Base-by-base conservation (phyloP, 2,329 filamentous ascomycete genomes). In the Fusarium drepaniforme region DNA sequence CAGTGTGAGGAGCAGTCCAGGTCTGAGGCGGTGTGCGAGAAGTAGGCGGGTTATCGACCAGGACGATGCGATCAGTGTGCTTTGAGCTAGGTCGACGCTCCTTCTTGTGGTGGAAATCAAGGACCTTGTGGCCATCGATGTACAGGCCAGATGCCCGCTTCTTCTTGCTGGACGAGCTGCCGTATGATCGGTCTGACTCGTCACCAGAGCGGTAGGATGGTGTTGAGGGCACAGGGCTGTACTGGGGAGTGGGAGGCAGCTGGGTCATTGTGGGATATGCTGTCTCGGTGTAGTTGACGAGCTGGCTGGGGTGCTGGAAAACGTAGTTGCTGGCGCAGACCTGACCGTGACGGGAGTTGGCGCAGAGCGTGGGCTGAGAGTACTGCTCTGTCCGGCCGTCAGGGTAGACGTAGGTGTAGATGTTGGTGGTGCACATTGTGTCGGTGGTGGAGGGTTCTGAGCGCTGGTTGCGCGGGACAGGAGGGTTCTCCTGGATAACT, bases 381-480 rank as follows among this genome's bases (percentile, higher is more conserved):
- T 78, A 75, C 60, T 80, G 78, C 74, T 82, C 78, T 58, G 68
- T 72, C 59, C 81, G 83, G 67, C 86, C 86, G 79, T 89, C 85
- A 5, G 86, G 83, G 82, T 85, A 85, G 76, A 85, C 77, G 78
- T 86, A 85, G 38, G 85, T 82, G 82, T 84, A 87, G 61, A 86
- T 73, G 76, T 87, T 83, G 70, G 84, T 86, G 72, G 84, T 84
- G 81, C 88, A 90, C 88, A 90, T 90, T 59, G 82, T 85, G 83
- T 78, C 76, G 75, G 79, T 78, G 65, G 60, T 75, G 33, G 44
- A 72, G 30, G 69, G 16, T 33, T 71, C 49, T 56, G 51, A 59
- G 68, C 73, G 75, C 57, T 59, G 72, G 28, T 68, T 74, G 75
- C 75, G 76, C 76, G 56, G 72, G 28, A 62, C 64, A 64, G 74